Conservation (phyloP, 163 green algal species). For the Botryococcus braunii region DNA sequence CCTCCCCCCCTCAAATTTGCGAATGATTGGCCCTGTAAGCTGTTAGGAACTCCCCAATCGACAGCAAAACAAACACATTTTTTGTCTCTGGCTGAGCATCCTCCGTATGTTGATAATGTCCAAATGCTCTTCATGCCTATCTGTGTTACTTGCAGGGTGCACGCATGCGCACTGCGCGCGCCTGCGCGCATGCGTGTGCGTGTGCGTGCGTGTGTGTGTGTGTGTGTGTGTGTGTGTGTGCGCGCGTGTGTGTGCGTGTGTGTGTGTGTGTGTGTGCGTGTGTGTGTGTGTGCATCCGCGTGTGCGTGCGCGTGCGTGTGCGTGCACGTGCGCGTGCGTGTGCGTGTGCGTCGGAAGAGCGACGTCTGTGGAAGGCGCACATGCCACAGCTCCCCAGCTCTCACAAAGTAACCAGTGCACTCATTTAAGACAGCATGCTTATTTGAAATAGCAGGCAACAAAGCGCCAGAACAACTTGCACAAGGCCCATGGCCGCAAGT, state of each 20-base stretch:
- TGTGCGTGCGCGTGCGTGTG: too few species aligned
- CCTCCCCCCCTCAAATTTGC: conserved; percentile 3
- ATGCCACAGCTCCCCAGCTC: neutral
- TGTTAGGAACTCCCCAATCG: neutral
- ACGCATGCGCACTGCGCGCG: too few species aligned
- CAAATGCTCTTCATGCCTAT: neutral
- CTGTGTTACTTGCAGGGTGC: too few species aligned
- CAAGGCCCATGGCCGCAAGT: neutral
- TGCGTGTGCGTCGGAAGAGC: too few species aligned
- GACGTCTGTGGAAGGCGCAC: neutral
- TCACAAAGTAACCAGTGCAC: neutral
- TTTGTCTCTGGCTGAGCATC: neutral
- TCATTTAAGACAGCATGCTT: neutral
- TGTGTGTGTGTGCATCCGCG: too few species aligned
- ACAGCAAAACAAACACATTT: neutral
- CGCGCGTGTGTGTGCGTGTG: too few species aligned
- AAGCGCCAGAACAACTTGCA: neutral
- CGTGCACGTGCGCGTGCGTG: too few species aligned
- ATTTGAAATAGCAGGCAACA: neutral
- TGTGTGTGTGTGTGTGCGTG: too few species aligned
- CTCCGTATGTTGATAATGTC: neutral
- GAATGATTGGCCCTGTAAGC: neutral
- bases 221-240: too few species aligned
- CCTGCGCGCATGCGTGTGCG: too few species aligned
- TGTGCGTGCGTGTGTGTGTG: too few species aligned